A percentile compares a stretch with the other conserved stretches of the same genome.
Conservation (phyloP, 2,329 filamentous ascomycete species). For the Penicillium sp. region DNA sequence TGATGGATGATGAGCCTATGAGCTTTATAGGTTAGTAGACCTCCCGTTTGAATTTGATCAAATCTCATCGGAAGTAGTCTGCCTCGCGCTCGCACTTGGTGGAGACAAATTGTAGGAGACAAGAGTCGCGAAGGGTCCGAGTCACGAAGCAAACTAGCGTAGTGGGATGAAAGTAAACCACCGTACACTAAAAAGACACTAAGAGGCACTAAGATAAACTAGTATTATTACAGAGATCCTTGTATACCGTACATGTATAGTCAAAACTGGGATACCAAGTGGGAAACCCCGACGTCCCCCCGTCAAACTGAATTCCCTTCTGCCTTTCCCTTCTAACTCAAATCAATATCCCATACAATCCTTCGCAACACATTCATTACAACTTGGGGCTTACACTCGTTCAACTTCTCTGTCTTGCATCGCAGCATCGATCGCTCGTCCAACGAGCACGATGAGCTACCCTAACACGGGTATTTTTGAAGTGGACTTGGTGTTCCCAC, state of each 20-base stretch:
- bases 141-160: too few relatives aligned
- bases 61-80: background rate
- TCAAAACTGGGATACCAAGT: too few relatives aligned
- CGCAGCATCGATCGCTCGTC: background rate
- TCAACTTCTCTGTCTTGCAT: background rate
- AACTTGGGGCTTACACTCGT: background rate
- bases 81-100: too few relatives aligned
- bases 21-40: background rate
- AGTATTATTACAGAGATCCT: too few relatives aligned
- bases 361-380: background rate
- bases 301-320: background rate
- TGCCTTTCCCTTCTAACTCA: background rate
- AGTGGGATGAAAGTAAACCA: too few relatives aligned
- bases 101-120: too few relatives aligned
- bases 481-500: slow-evolving; percentile 6
- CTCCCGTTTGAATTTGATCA: background rate
- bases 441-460: background rate
- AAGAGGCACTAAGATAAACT: background rate
- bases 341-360: background rate
- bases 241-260: background rate
- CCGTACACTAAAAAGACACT: background rate
- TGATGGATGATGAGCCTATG: background rate
- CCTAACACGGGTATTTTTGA: background rate
- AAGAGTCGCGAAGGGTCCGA: too few relatives aligned
- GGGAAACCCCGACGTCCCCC: background rate